A percentile compares a stretch with the other conserved stretches of the same genome.
phyloP scores from a whole-genome alignment of 129 eudicot species.

The Ambrosia trifida region DNA sequence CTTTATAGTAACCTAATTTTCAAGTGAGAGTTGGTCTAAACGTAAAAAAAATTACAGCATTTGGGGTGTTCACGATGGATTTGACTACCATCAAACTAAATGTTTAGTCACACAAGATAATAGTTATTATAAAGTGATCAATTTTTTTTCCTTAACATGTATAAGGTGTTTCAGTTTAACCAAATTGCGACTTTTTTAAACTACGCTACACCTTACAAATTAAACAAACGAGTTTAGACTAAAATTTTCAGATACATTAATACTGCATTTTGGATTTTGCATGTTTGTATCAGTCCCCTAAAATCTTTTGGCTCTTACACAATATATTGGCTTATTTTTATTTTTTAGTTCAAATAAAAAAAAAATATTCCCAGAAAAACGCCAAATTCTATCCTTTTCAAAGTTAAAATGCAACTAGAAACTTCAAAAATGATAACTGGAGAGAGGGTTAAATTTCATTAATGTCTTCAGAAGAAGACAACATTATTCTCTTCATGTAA shows the following conservation, averaged over 20 bases:
- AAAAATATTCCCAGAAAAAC: neutral
- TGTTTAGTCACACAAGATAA: neutral
- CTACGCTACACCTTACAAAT: too few relatives aligned
- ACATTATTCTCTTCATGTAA: conserved; percentile 20
- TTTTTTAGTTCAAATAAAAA: neutral
- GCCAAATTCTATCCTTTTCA: neutral
- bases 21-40: conserved; percentile 1
- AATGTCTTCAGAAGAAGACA: conserved; percentile 4
- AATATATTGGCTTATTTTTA: neutral
- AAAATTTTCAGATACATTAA: too few relatives aligned
- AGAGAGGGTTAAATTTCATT: neutral
- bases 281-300: neutral
- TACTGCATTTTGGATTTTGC: neutral
- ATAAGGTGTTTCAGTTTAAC: neutral
- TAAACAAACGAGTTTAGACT: too few relatives aligned
- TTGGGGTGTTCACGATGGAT: neutral
- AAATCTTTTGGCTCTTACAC: neutral
- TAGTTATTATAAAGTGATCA: neutral
- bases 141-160: neutral
- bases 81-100: neutral
- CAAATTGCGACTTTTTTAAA: neutral
- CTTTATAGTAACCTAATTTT: neutral
- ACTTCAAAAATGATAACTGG: conserved; percentile 5
- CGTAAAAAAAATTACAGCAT: neutral
- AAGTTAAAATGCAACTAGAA: neutral